phyloP scores from a whole-genome alignment of 441 rosid genomes.

The Isatis lusitanica region DNA sequence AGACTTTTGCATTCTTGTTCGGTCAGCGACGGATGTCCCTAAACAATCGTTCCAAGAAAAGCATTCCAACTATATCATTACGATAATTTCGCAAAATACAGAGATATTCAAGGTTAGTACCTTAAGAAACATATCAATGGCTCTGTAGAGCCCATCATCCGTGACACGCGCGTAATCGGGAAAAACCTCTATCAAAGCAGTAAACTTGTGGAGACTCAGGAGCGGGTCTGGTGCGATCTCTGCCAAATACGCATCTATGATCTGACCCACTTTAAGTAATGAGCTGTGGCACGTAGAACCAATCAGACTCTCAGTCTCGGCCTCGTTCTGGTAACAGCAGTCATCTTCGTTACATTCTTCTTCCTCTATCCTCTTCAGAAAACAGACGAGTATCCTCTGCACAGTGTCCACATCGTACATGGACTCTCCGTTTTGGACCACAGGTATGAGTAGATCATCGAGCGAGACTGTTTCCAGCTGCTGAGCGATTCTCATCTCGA shows the following conservation, averaged over 20 bases:
- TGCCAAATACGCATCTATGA: conserved; percentile 76
- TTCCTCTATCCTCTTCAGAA: conserved; percentile 60
- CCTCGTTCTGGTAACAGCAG: conserved; percentile 37
- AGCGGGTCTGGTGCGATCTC: conserved; percentile 88
- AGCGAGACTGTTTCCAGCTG: conserved; percentile 65
- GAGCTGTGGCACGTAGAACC: conserved; percentile 62
- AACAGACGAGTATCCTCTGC: conserved; percentile 63
- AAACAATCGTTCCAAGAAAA: background rate
- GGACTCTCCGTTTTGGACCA: conserved; percentile 64
- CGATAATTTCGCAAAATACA: background rate
- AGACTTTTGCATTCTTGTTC: conserved; percentile 75
- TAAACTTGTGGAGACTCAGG: conserved; percentile 67
- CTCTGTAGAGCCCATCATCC: conserved; percentile 84
- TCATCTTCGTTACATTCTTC: conserved; percentile 48
- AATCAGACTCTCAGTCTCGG: conserved; percentile 47
- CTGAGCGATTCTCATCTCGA: conserved; percentile 65
- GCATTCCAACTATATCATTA: background rate
- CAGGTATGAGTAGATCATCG: conserved; percentile 85
- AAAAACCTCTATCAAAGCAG: conserved; percentile 62
- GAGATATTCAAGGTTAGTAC: conserved; percentile 62
- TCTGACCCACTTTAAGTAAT: conserved; percentile 72
- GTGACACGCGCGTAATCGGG: conserved; percentile 78
- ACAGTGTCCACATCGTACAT: conserved; percentile 78
- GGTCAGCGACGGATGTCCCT: conserved; percentile 76
- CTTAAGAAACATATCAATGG: conserved; percentile 82